phyloP scores from a whole-genome alignment of 129 eudicot species.

The Helianthus tuberosus region DNA sequence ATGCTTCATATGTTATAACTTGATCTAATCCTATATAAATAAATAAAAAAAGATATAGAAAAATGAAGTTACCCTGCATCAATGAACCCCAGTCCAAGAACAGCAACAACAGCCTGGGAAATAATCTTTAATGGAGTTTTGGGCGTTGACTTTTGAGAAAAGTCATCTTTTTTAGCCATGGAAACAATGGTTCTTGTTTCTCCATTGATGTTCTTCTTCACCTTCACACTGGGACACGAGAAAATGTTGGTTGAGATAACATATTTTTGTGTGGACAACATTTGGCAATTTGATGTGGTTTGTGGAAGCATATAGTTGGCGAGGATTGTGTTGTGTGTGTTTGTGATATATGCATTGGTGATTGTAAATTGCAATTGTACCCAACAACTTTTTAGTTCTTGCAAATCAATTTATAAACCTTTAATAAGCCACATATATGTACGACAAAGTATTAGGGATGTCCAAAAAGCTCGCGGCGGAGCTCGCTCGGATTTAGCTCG shows the following conservation, averaged over 20 bases:
- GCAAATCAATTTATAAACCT: too few relatives aligned
- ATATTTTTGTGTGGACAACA: slow-evolving; percentile 54
- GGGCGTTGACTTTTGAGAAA: slow-evolving; percentile 40
- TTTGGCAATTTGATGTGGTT: slow-evolving; percentile 30
- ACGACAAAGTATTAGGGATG: too few relatives aligned
- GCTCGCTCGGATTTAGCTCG: too few relatives aligned
- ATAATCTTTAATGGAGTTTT: slow-evolving; percentile 35
- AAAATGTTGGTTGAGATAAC: slow-evolving; percentile 23
- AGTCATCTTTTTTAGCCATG: slow-evolving; percentile 49
- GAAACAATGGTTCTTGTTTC: slow-evolving; percentile 19
- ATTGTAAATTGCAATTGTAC: background rate
- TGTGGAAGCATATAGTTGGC: slow-evolving; percentile 5
- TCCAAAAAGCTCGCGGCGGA: too few relatives aligned
- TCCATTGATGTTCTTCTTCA: slow-evolving; percentile 34
- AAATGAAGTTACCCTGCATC: slow-evolving; percentile 77
- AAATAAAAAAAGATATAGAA: background rate
- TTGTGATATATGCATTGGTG: slow-evolving; percentile 20
- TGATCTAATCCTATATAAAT: background rate
- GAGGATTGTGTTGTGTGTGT: background rate
- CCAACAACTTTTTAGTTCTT: background rate
- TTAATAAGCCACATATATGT: too few relatives aligned
- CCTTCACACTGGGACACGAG: slow-evolving; percentile 16
- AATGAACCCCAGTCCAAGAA: slow-evolving; percentile 78
- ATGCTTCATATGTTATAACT: too few relatives aligned
- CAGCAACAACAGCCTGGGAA: slow-evolving; percentile 62